Evolutionary conservation across 371 early-diverging fungal genomes (phyloP), one percentile per base, ranked within the genome.

Genomic region (Mortierella sp.): DNA sequence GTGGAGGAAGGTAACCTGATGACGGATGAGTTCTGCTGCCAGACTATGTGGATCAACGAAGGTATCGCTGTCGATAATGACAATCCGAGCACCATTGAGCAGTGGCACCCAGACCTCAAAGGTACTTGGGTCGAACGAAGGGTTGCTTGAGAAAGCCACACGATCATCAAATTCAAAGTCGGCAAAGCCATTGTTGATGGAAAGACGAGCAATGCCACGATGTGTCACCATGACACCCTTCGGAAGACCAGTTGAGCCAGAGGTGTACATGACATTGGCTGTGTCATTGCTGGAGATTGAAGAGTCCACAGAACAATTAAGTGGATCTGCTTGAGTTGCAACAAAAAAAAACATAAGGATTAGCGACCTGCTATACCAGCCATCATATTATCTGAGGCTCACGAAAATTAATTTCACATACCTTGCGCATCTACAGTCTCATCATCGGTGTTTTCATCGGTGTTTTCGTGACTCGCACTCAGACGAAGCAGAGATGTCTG

Each of bases 171-270:
- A 9, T 30, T 28, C 17, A 6, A 50, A 30, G 14, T 4, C 6
- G 27, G 43, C 15, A 51, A 9, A 4, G 51, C 27, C 59, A n/a
- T 28, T 26, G 50, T 58, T 58, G 11, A 58, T 15, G 11, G 39
- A 26, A 17, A 50, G 19, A 17, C 50, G 50, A 57, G 28, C 48
- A 21, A 57, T 28, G 1, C 32, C 50, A 23, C 34, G 21, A 15
- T 56, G 50, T 32, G 55, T 31, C 12, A 80, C 50, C 42, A 81
- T 63, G n/a, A 82, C 82, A 23, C 83, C 86, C 59, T 86, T 86
- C 21, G 86, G 84, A 23, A 58, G 62, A 11, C 85, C 86, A 3
- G 84, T 87, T 2, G 83, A 79, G 4, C 86, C 86, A 1, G 82
- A 83, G 14, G 85, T 86, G 70, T 78, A 85, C 12, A 81, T 60